Evolutionary conservation across 2,329 filamentous ascomycete species (phyloP), one percentile per base, ranked within the genome.

Genomic region (Lasiodiplodia sp.): DNA sequence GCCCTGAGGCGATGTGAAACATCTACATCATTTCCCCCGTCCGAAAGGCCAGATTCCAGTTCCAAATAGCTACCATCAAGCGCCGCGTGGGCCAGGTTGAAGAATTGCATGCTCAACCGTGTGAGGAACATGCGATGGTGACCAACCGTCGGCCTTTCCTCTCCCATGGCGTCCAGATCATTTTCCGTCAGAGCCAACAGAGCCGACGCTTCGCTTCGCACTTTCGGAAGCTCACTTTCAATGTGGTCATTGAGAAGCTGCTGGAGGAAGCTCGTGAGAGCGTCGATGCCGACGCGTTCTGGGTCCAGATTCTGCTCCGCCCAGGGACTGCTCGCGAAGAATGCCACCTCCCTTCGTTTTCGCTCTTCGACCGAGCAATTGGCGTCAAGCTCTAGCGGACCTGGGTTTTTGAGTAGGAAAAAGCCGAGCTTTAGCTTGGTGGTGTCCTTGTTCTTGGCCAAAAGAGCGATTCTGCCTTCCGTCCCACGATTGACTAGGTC

Each of bases 381-480:
- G 16, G 12, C 10, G 12, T 62, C 38, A 12, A 65, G 28, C 11
- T 65, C 40, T 28, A 16, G n/a, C 16, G 40, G 60, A 28, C 23
- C 23, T 14, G 14, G 73, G 66, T 82, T 82, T 38, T 75, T 75
- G 16, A 83, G 23, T 8, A 57, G 8, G 72, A 18, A 79, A 79
- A 80, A 82, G 5, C 77, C 74, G 63, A 79, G 73, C 31, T 74
- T 69, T 34, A 81, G 72, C 60, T 52, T 52, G 38, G 70, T 69
- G 11, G 73, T 74, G 14, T 74, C 69, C 49, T 78, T 67, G 37
- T 82, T 82, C 51, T 69, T 74, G 5, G 77, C 79, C 12, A 82
- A 67, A 44, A 72, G 68, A 69, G 66, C 62, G 70, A 72, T 57
- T 62, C 75, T 67, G 8, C 68, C 73, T 69, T 73, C 71, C 12